Evolutionary conservation across 2,329 filamentous ascomycete genomes (phyloP), one percentile per base, ranked within the genome.

Genomic region (Amauroascus niger): DNA sequence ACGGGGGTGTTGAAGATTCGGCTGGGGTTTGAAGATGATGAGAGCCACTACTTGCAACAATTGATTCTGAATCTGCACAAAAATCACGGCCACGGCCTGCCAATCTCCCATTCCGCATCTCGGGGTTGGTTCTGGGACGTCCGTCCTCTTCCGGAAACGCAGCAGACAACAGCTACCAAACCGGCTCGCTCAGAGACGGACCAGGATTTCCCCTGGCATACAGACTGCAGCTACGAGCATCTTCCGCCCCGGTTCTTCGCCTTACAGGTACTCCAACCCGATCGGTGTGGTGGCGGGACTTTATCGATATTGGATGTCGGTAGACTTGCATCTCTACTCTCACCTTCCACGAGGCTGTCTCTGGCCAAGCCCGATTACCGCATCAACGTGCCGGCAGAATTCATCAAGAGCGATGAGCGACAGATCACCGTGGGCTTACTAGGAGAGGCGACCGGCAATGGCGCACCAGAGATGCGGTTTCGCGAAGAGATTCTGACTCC

Each of bases 41-140:
- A 60, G 0, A 71, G 69, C 55, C 44, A 50, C 0, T 74, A 74
- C 35, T 64, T 74, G 5, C 39, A 66, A 40, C 52, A 60, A 2
- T 57, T 74, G 4, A 55, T 74, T 11, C 16, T 55, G 2, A 65
- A 60, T 16, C 66, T 74, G 0, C 62, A 74, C 53, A 41, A 57
- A 3, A 11, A 64, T 8, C 64, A 69, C 22, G 62, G 62, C 0
- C 72, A 74, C 46, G 59, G 59, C 1, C 63, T 74, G 0, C 72
- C 72, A 2, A 71, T 73, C 16, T 56, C 65, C 0, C 71, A 74
- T 55, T 74, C 70, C 54, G 69, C 71, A 0, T 65, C 60, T 0
- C 64, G 65, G 3, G 71, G 71, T 3, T 74, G 71, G 71, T 74
- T 74, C 56, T 74, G 72, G 71, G 71, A 74, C 43, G 64, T 74